Evolutionary conservation across 345 rosid species (phyloP), one percentile per base, ranked within the genome.

Genomic region (Salix purpurea): DNA sequence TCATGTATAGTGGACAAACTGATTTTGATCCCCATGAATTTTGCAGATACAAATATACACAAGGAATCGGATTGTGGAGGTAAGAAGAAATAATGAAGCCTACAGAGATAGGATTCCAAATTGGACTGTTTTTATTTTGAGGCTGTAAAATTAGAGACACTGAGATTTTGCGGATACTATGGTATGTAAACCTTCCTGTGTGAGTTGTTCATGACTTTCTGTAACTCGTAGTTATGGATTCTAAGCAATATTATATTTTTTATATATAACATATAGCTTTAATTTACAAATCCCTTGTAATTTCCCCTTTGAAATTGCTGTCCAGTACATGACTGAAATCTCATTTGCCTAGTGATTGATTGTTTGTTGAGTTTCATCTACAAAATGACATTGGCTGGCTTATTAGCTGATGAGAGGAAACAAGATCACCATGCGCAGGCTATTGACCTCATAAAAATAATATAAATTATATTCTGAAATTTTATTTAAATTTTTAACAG

Each of bases 1-100:
- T 12, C 60, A 72, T 36, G 71, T 62, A 73, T 73, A 40, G 36
- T 34, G 70, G 66, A 62, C 70, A 42, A 73, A 62, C 66, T 67
- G 74, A 72, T 77, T 46, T 67, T 73, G 65, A 67, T 65, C 44
- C 58, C 56, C 74, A 26, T 67, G 77, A 81, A 69, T 73, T 81
- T 77, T 81, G 78, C 77, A 61, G 74, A 76, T 44, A 54, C 61
- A 67, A 61, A 67, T 40, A 32, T 26, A 75, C 76, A 40, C 56
- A 67, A 62, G 74, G 46, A 69, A 67, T 76, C 65, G 69, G 36
- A 14, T 36, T 69, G 71, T 69, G 73, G 65, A 73, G 42, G 48
- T 69, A 54, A 72, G 37, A 36, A 58, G 39, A 42, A 77, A 81
- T 73, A 72, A 69, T 21, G 52, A 76, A 58, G 72, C 26, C 39